Conservation (phyloP, 495 filamentous ascomycete genomes). For the Tetracladium marchalianum region DNA sequence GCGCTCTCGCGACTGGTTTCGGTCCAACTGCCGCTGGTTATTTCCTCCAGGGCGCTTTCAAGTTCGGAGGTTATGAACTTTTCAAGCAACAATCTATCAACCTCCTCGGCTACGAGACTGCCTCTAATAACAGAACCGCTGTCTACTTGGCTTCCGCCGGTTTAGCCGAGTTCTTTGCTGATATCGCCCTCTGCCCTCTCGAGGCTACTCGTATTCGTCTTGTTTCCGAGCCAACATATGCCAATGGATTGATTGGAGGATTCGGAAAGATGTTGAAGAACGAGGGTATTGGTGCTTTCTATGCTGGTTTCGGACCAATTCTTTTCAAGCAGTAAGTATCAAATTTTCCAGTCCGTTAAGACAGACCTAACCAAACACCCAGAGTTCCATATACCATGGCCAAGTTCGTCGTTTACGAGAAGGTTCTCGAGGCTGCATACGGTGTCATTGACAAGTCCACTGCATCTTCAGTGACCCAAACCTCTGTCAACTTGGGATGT, state of each 20-base stretch:
- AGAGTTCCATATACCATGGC: constrained; percentile 99
- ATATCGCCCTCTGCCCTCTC: constrained; percentile 87
- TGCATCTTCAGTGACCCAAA: constrained; percentile 66
- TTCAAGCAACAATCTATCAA: constrained; percentile 94
- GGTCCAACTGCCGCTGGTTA: constrained; percentile 85
- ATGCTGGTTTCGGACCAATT: constrained; percentile 89
- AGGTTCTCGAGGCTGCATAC: constrained; percentile 79
- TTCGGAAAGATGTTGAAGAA: constrained; percentile 77
- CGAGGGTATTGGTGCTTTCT: constrained; percentile 85
- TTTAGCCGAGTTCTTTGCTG: constrained; percentile 84
- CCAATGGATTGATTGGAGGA: constrained; percentile 68
- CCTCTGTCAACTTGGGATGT: constrained; percentile 83
- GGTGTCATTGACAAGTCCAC: constrained; percentile 62
- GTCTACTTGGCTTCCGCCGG: constrained; percentile 84
- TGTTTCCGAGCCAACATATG: constrained; percentile 82
- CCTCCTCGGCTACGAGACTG: constrained; percentile 66
- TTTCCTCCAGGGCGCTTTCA: constrained; percentile 92
- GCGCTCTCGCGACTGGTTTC: constrained; percentile 78
- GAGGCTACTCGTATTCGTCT: constrained; percentile 94
- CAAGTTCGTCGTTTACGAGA: constrained; percentile 99
- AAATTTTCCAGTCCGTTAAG: not conserved
- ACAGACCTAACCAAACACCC: constrained; percentile 8
- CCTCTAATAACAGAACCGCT: constrained; percentile 75
- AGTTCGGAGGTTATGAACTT: constrained; percentile 92
- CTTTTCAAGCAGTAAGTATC: constrained; percentile 86